Conservation (phyloP, 495 filamentous ascomycete species). For the Penicillium flavigenum region DNA sequence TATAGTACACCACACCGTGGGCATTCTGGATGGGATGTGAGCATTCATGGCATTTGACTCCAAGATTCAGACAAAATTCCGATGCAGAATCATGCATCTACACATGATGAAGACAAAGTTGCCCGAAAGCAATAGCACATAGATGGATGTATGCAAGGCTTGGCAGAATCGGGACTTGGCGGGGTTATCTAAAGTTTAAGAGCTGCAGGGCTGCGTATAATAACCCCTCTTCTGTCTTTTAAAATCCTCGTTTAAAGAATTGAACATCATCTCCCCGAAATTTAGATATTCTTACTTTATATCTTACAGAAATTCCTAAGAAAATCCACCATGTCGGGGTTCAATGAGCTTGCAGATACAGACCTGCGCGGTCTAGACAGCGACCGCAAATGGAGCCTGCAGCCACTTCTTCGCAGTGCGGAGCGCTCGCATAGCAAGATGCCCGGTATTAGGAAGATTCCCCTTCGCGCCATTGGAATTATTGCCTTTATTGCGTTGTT, state of each 20-base stretch:
- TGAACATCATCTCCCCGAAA: neutral
- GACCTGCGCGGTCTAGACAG: constrained; percentile 17
- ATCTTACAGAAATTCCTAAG: neutral
- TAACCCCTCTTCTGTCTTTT: neutral
- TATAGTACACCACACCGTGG: constrained; percentile 21
- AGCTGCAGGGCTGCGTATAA: neutral
- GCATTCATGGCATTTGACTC: neutral
- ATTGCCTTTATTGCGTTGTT: constrained; percentile 62
- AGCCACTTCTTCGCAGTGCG: constrained; percentile 36
- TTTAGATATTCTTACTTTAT: neutral
- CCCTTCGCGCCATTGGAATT: constrained; percentile 63
- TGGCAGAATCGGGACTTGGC: constrained; percentile 6
- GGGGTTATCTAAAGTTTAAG: neutral
- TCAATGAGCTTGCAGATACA: neutral
- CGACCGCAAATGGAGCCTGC: constrained; percentile 36
- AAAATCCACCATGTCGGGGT: constrained; percentile 5
- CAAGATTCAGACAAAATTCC: neutral
- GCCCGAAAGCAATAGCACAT: no score
- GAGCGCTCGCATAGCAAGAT: constrained; percentile 46
- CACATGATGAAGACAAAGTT: no score
- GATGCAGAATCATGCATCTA: neutral
- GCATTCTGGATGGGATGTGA: neutral
- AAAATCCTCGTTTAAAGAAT: neutral
- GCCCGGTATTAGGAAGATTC: constrained; percentile 56
- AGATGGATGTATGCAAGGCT: neutral